These are phyloP conservation scores for Hypoxylon sp. DNA, from an alignment of 2,329 filamentous ascomycete species.

Conservation along the genomic window DNA sequence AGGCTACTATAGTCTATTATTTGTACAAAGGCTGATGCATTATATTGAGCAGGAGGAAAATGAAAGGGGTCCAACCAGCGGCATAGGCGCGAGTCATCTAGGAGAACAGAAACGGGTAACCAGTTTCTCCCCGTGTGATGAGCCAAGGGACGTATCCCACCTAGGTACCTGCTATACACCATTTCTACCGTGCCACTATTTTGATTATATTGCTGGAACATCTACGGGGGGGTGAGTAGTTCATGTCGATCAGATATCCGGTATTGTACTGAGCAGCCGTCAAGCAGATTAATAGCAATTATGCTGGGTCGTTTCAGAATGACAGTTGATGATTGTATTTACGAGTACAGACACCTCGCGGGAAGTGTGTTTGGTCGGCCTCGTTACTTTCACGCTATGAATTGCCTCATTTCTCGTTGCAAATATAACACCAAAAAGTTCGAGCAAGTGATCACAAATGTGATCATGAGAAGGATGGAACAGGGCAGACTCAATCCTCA, in stretches of 20 bases:
- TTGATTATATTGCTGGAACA: constrained; percentile 39
- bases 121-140: constrained; percentile 8
- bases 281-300: constrained; percentile 36
- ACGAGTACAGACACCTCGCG: constrained; percentile 34
- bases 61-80: background rate
- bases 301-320: constrained; percentile 40
- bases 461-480: constrained; percentile 30
- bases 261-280: constrained; percentile 2
- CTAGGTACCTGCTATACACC: constrained; percentile 15
- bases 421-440: constrained; percentile 31
- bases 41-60: background rate
- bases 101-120: background rate
- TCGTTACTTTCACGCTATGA: constrained; percentile 26
- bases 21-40: constrained; percentile 3
- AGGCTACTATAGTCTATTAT: constrained; percentile 12
- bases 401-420: constrained; percentile 3
- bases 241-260: too few species aligned
- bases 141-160: constrained; percentile 5
- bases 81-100: background rate
- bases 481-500: constrained; percentile 3
- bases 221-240: constrained; percentile 38
- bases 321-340: constrained; percentile 41
- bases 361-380: constrained; percentile 31
- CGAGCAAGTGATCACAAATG: constrained; percentile 25
- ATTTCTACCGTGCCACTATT: constrained; percentile 42